Percentiles rank a stretch among this genome's conserved stretches.
Evolutionary conservation across 78 protist species (phyloP).

Genomic region (Guillardia theta): DNA sequence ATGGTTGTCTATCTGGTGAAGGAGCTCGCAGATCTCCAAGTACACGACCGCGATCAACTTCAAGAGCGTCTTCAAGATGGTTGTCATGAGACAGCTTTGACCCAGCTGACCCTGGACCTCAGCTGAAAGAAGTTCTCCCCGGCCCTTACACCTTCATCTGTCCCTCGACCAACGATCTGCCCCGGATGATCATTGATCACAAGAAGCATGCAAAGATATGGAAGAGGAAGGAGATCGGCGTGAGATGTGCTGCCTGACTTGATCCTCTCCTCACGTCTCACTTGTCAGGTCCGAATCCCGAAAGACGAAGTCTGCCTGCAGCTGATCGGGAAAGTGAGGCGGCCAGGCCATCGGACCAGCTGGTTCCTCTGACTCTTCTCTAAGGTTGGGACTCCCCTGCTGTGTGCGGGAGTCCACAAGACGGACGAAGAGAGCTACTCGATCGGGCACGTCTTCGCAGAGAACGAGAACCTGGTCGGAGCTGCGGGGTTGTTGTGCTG

Average conservation of each 20-base stretch:
- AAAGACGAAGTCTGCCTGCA: background rate
- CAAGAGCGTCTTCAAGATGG: background rate
- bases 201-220: background rate
- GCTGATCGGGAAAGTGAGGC: background rate
- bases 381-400: no score
- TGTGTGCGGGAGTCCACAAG: no score
- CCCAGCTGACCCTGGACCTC: no score
- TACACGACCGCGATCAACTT: background rate
- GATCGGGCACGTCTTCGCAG: no score
- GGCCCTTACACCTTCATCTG: conserved; percentile 8
- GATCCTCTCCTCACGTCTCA: background rate
- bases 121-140: background rate
- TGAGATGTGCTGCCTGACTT: background rate
- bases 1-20: background rate
- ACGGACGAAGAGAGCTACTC: no score
- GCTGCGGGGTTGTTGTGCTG: no score
- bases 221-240: background rate
- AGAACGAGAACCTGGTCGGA: no score
- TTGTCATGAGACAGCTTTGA: background rate
- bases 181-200: background rate
- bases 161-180: background rate
- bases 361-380: no score
- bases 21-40: background rate
- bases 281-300: background rate
- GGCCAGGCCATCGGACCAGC: no score